A percentile compares a stretch with the other conserved stretches of the same genome.
These are phyloP conservation scores for Cruciata laevipes DNA, from an alignment of 257 asterid species.

Conservation along the genomic window DNA sequence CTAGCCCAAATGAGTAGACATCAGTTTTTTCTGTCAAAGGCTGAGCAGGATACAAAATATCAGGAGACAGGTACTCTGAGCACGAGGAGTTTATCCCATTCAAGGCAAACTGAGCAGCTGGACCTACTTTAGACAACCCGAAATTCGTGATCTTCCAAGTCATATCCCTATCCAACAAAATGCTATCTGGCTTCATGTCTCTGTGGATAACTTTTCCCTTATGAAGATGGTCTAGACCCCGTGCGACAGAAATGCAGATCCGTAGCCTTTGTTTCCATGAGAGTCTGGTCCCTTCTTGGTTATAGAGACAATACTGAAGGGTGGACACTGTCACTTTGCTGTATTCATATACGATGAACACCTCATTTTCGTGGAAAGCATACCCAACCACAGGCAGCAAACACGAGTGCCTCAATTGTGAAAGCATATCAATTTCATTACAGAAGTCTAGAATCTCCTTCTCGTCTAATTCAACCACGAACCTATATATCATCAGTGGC, in stretches of 20 bases:
- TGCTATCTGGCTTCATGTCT: conserved; percentile 2
- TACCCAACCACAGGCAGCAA: conserved; percentile 1
- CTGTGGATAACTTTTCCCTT: not conserved
- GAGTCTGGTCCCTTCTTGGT: not conserved
- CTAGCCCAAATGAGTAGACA: conserved; percentile 12
- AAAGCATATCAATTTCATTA: conserved; percentile 6
- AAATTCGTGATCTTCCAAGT: not conserved
- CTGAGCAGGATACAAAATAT: not conserved
- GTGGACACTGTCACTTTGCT: not conserved
- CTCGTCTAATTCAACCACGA: too few relatives aligned
- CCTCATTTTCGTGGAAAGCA: not conserved
- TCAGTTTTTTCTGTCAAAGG: not conserved
- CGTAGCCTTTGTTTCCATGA: conserved; percentile 8
- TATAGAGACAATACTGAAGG: not conserved
- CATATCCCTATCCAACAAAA: not conserved
- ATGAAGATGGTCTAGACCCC: conserved; percentile 12
- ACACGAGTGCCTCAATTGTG: not conserved
- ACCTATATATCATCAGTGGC: not conserved
- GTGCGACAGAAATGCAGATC: conserved; percentile 11
- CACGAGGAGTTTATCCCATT: not conserved
- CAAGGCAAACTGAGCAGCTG: not conserved
- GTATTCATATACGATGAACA: not conserved
- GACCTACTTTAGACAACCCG: conserved; percentile 1
- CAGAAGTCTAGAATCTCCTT: not conserved
- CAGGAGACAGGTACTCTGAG: not conserved